Evolutionary conservation across 2,329 filamentous ascomycete species (phyloP), one percentile per base, ranked within the genome.

Genomic region (Botrytis hyacinthi): DNA sequence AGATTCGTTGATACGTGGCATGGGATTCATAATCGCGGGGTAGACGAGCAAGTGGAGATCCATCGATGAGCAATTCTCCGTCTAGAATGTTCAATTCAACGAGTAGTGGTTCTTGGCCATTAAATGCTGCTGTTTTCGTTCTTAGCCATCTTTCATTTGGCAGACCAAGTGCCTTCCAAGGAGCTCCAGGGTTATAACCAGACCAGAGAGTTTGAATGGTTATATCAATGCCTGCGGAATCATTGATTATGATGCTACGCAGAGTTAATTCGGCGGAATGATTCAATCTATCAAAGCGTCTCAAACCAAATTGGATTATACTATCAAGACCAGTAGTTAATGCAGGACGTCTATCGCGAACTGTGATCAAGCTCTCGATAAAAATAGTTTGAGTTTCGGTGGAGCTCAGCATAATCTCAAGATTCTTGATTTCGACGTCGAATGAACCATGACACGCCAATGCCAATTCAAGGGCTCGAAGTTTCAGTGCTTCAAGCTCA

Each of bases 41-140:
- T 0, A 90, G 81, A 3, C 85, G 82, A 6, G 83, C 78, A 0
- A 89, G 76, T 0, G 86, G 87, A 1, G 80, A 60, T 0, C 88
- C 87, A 73, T 89, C 83, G 0, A 90, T 83, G 0, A 89, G 81
- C 0, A 91, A 79, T 37, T 85, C 81, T 0, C 85, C 87, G 0
- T 82, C 85, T 3, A 91, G 75, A 0, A 88, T 67, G 74, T 88
- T 87, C 75, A 85, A 85, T 40, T 86, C 83, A 5, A 87, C 82
- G 4, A 44, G 9, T 35, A 81, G 75, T 7, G 75, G 44, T 4
- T 40, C 51, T 40, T 59, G 48, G 26, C 67, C 68, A n/a, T 22
- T 29, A 26, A 73, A 14, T 16, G 37, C 40, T 46, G 40, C 70
- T 7, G 79, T 80, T 9, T 59, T 73, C 1, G 76, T 81, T 14